Percentiles rank a stretch among this genome's conserved stretches.
Evolutionary conservation across 2,329 filamentous ascomycete genomes (phyloP).

Genomic region (Colletotrichum euphorbiae): DNA sequence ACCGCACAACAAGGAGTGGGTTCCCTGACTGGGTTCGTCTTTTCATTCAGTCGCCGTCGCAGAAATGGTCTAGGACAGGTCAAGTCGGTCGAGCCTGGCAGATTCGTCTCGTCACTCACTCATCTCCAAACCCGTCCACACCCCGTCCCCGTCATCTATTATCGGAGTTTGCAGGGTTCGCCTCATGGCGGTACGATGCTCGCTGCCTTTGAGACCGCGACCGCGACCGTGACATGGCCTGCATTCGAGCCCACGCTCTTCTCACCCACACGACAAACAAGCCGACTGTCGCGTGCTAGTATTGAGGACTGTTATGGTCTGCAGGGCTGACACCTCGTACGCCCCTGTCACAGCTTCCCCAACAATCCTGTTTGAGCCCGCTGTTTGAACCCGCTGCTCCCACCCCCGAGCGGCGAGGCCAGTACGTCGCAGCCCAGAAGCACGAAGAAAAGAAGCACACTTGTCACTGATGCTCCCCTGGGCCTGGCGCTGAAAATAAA

Average conservation of each 20-base stretch:
- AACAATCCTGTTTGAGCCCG: conserved; percentile 6
- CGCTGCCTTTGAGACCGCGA: conserved; percentile 1
- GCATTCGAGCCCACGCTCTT: neutral
- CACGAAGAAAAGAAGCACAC: conserved; percentile 20
- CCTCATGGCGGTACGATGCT: neutral
- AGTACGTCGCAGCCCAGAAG: conserved; percentile 6
- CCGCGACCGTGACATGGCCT: too few species aligned
- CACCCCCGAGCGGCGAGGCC: too few species aligned
- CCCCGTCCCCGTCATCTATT: conserved; percentile 21
- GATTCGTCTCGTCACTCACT: conserved; percentile 33
- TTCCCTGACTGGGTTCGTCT: conserved; percentile 27
- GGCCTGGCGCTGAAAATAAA: conserved; percentile 5
- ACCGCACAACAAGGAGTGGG: neutral
- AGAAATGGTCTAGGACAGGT: neutral
- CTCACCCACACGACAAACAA: neutral
- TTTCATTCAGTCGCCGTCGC: conserved; percentile 4
- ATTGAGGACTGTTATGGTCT: conserved; percentile 1
- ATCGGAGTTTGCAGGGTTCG: conserved; percentile 14
- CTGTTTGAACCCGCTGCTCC: neutral
- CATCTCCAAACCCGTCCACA: conserved; percentile 16
- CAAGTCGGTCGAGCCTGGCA: neutral
- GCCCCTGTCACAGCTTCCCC: conserved; percentile 10
- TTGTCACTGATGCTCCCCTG: neutral
- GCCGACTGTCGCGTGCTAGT: conserved; percentile 31
- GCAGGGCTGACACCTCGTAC: conserved; percentile 21